Conservation (phyloP, 305 asterid genomes). For the Rubia balearica region DNA sequence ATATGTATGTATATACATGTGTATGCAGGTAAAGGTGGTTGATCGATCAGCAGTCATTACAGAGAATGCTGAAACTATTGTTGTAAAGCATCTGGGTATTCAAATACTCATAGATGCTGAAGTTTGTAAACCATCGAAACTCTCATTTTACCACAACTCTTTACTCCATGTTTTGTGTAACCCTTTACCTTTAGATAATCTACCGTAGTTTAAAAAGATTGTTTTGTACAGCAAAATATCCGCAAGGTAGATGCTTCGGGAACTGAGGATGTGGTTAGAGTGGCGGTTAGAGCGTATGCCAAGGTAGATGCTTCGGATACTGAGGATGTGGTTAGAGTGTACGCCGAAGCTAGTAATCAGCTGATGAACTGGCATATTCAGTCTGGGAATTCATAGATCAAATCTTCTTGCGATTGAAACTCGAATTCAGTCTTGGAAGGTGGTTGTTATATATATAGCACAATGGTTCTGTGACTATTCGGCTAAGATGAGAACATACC, state of each 20-base stretch:
- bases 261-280: constrained; percentile 90
- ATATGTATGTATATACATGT: too few relatives aligned
- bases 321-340: constrained; percentile 88
- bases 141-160: not conserved
- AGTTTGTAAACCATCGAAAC: constrained; percentile 39
- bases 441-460: not conserved
- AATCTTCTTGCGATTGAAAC: not conserved
- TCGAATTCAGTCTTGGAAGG: not conserved
- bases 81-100: constrained; percentile 58
- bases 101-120: constrained; percentile 73
- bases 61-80: constrained; percentile 74
- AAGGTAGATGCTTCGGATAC: constrained; percentile 85
- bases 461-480: not conserved
- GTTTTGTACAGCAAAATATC: constrained; percentile 48
- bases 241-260: constrained; percentile 68
- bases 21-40: constrained; percentile 69
- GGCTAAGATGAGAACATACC: not conserved
- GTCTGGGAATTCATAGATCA: constrained; percentile 25
- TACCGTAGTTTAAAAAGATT: not conserved
- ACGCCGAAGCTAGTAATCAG: constrained; percentile 76
- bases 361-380: constrained; percentile 60
- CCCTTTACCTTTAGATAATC: too few relatives aligned
- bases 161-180: too few relatives aligned
- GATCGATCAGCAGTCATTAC: constrained; percentile 67
- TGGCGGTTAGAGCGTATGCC: too few relatives aligned